Evolutionary conservation across 2,329 filamentous ascomycete species (phyloP), one percentile per base, ranked within the genome.

Genomic region (Clonostachys rosea): DNA sequence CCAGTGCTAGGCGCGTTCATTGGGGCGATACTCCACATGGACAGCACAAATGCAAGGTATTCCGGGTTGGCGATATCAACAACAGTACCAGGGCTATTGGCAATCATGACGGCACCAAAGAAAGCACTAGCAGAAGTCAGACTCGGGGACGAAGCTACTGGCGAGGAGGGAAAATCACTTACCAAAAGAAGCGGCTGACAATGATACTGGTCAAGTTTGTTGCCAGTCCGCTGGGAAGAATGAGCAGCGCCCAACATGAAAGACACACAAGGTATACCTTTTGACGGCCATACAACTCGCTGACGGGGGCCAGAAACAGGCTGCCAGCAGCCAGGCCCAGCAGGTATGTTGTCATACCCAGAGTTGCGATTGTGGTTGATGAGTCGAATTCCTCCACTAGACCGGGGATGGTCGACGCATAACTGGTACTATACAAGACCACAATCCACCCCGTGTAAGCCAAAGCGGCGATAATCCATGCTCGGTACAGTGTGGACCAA

Each of bases 21-120:
- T 0, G 91, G 91, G 0, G 89, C 91, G 46, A 96, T 83, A 50
- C 78, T 81, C 83, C 90, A 96, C 34, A 95, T 74, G 5, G 84
- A 89, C 66, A 96, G 89, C 40, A 86, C 86, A n/a, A 94, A 68
- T 3, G 89, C 89, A 14, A 91, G 83, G 57, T 87, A 83, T 43
- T 95, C 83, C 42, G 92, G 88, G 13, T 78, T 76, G n/a, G 89
- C 83, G 44, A 96, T 85, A 62, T 96, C 91, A 30, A 87, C 84
- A 11, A 96, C 79, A 8, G 85, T 89, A 3, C 91, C 91, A 0
- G 91, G 89, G 2, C 86, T 82, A 60, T 95, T 95, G 12, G 84
- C 82, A 24, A 96, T 84, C 81, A 95, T 87, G 40, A 87, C 89
- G 6, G 88, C 80, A 5, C 89, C 60, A 45, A 66, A 89, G 47